A percentile compares a stretch with the other conserved stretches of the same genome.
phyloP scores from a whole-genome alignment of 768 basidiomycete genomes.

The Tricholoma matsutake region DNA sequence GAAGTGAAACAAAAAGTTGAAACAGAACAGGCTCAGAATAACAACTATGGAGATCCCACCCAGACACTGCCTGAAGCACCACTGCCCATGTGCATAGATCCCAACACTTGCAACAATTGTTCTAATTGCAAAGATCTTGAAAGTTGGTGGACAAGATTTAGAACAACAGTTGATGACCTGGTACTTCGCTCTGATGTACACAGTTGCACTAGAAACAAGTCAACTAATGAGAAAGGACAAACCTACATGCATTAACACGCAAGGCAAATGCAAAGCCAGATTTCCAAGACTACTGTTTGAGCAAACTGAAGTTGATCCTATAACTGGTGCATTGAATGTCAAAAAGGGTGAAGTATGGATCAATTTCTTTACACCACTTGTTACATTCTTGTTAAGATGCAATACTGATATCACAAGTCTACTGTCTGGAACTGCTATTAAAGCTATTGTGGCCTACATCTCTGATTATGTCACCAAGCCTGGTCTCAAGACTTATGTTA shows the following conservation, averaged over 20 bases:
- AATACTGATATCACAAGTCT: not conserved
- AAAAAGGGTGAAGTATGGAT: not conserved
- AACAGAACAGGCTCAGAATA: not conserved
- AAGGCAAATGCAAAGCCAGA: not conserved
- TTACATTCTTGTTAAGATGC: not conserved
- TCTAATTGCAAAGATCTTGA: not conserved
- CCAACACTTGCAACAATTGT: not conserved
- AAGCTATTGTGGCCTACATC: not conserved
- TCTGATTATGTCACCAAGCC: not conserved
- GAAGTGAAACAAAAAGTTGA: not conserved
- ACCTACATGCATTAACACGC: conserved; percentile 19
- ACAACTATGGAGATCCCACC: not conserved
- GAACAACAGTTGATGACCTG: not conserved
- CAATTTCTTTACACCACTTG: not conserved
- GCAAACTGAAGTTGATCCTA: conserved; percentile 8
- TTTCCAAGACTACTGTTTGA: not conserved
- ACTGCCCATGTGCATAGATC: not conserved
- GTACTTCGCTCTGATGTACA: not conserved
- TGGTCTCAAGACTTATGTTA: not conserved
- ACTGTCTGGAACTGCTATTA: not conserved
- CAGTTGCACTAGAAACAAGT: not conserved
- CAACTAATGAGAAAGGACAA: not conserved
- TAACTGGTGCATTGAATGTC: not conserved
- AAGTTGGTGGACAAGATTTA: not conserved
- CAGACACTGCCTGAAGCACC: not conserved